These are phyloP conservation scores for Tetrapisispora arboricola DNA, from an alignment of 805 yeast genomes.

Conservation along the genomic window DNA sequence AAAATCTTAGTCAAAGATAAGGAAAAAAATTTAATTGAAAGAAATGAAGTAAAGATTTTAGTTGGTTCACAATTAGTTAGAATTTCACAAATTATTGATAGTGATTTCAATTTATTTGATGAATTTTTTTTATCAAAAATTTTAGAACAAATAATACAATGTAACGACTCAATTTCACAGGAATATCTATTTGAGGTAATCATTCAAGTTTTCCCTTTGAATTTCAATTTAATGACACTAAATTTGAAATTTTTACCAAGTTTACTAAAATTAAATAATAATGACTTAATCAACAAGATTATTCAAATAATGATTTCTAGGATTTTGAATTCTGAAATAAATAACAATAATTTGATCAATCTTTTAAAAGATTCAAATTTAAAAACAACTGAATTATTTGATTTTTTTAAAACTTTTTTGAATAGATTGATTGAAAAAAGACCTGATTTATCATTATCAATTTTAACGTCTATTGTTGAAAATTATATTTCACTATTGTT, in stretches of 20 bases:
- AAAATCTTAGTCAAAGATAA: slow-evolving; percentile 87
- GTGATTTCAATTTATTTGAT: slow-evolving; percentile 42
- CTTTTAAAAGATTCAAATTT: background rate
- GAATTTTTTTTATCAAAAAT: slow-evolving; percentile 61
- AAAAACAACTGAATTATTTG: slow-evolving; percentile 36
- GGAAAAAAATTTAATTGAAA: slow-evolving; percentile 60
- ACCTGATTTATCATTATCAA: slow-evolving; percentile 58
- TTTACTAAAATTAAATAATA: slow-evolving; percentile 49
- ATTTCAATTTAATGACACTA: slow-evolving; percentile 71
- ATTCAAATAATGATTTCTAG: slow-evolving; percentile 65
- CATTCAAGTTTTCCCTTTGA: slow-evolving; percentile 90
- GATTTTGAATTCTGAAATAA: slow-evolving; percentile 22
- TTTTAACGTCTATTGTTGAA: slow-evolving; percentile 52
- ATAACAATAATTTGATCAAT: background rate
- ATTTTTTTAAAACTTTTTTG: slow-evolving; percentile 57
- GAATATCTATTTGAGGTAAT: slow-evolving; percentile 84
- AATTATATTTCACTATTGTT: slow-evolving; percentile 57
- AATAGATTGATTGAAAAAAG: slow-evolving; percentile 43
- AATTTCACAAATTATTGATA: slow-evolving; percentile 72
- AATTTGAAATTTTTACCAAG: slow-evolving; percentile 56
- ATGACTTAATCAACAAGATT: slow-evolving; percentile 56
- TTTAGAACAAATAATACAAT: slow-evolving; percentile 84
- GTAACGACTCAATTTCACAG: slow-evolving; percentile 87
- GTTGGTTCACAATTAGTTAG: slow-evolving; percentile 91
- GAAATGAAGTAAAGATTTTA: slow-evolving; percentile 80